Base-by-base conservation (phyloP, 441 rosid species). In the Arabidopsis hybrid region DNA sequence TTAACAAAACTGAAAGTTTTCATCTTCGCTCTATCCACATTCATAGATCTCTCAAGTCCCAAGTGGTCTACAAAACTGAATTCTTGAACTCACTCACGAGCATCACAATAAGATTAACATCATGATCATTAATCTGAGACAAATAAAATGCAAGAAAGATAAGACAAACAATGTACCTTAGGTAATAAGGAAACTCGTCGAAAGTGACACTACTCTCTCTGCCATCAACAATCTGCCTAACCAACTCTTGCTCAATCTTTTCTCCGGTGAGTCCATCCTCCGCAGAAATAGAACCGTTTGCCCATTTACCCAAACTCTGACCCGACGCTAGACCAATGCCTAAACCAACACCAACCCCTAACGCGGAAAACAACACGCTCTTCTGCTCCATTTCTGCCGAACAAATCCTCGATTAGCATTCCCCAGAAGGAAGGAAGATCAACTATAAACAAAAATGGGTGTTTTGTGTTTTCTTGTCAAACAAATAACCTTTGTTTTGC, bases 251-350 rank as follows among this genome's bases (percentile, higher is more conserved):
- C 79, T 85, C 91, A 79, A 92, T 87, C 87, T 86, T 86, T 74
- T 79, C 90, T 64, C 83, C 79, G 11, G 89, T 87, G 1, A 85
- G 38, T 7, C 69, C 78, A 74, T 79, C 97, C 86, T 17, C 84
- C 74, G 2, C 89, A 79, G 9, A 87, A 85, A 34, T 87, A 78
- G 78, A 49, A 45, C 79, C 80, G 70, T 81, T 79, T 10, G 78
- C 75, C 93, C 91, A 88, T 82, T 85, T 80, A 66, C 87, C 77
- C 65, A 85, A 78, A 59, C 82, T 83, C 53, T 88, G 88, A 53
- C 98, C 93, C 29, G 99, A 91, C 16, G 96, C 98, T 82, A 91
- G 80, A 34, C 96, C 96, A 0, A 95, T 62, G 7, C 99, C 99
- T 34, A 95, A 83, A 16, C 99, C 99, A 32, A 94, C 89, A 56